Evolutionary conservation across 192 early-diverging fungal species (phyloP).

Genomic region (Entophlyctis luteolus): DNA sequence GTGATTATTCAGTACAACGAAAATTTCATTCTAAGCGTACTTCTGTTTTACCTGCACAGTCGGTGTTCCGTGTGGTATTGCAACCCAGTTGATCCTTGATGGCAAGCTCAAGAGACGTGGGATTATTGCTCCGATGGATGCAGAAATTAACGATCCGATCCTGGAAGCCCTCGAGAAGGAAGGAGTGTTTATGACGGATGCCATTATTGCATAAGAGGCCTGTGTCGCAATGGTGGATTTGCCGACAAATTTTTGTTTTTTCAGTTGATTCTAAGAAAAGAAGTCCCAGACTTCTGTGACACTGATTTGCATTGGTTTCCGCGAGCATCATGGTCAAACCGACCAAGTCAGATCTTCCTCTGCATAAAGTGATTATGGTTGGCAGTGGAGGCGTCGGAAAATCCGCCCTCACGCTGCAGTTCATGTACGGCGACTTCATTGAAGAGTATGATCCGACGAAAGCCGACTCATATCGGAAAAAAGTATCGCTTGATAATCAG

Average conservation of each 20-base stretch:
- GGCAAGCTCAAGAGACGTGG: constrained; percentile 65
- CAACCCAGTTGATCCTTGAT: constrained; percentile 84
- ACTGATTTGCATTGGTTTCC: too few relatives aligned
- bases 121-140: constrained; percentile 79
- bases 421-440: constrained; percentile 90
- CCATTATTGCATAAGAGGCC: not conserved
- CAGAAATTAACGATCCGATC: constrained; percentile 76
- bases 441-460: constrained; percentile 94
- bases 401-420: constrained; percentile 82
- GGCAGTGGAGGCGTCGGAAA: constrained; percentile 88
- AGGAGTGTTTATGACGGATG: constrained; percentile 23
- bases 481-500: constrained; percentile 65
- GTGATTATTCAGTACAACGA: not conserved
- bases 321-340: constrained; percentile 52
- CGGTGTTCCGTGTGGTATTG: constrained; percentile 95
- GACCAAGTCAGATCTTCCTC: constrained; percentile 58
- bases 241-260: not conserved
- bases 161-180: constrained; percentile 21
- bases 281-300: not conserved
- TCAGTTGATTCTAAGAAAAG: not conserved
- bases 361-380: constrained; percentile 92
- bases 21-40: too few relatives aligned
- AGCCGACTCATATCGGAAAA: constrained; percentile 86
- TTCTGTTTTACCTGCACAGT: too few relatives aligned
- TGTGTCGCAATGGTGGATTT: not conserved